phyloP scores from a whole-genome alignment of 2,329 filamentous ascomycete species.

The Orbilia quercus region DNA sequence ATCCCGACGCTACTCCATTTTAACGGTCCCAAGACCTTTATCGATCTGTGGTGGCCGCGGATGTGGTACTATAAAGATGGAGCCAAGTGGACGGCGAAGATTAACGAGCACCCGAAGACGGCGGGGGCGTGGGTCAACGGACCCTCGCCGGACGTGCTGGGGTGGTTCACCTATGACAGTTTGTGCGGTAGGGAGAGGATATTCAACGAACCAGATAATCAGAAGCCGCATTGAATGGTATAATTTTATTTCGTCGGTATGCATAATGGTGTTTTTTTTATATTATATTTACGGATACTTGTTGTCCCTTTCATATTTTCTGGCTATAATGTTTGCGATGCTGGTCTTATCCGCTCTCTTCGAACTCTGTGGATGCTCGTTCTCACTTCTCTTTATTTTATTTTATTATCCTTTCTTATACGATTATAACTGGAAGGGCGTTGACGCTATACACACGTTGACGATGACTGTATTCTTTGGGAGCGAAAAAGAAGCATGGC shows the following conservation, averaged over 20 bases:
- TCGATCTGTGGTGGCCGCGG: constrained; percentile 53
- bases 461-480: not conserved
- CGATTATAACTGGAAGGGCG: too few species aligned
- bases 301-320: not conserved
- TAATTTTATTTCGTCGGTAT: not conserved
- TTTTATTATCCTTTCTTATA: too few species aligned
- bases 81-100: constrained; percentile 38
- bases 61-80: constrained; percentile 56
- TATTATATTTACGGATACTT: not conserved
- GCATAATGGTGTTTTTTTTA: constrained; percentile 6
- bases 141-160: constrained; percentile 14
- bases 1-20: constrained; percentile 55
- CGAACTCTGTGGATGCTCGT: not conserved
- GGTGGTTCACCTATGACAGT: constrained; percentile 45
- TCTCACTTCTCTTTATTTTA: too few species aligned
- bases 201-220: constrained; percentile 38
- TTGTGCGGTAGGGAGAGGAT: constrained; percentile 39
- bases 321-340: constrained; percentile 2
- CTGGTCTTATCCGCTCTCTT: not conserved
- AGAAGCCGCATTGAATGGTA: not conserved
- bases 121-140: constrained; percentile 44
- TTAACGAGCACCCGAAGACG: constrained; percentile 22
- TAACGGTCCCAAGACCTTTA: constrained; percentile 52
- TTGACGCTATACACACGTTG: too few species aligned
- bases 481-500: not conserved